A percentile compares a stretch with the other conserved stretches of the same genome.
Evolutionary conservation across 2,329 filamentous ascomycete genomes (phyloP).

Genomic region (Bipolaris cookei): DNA sequence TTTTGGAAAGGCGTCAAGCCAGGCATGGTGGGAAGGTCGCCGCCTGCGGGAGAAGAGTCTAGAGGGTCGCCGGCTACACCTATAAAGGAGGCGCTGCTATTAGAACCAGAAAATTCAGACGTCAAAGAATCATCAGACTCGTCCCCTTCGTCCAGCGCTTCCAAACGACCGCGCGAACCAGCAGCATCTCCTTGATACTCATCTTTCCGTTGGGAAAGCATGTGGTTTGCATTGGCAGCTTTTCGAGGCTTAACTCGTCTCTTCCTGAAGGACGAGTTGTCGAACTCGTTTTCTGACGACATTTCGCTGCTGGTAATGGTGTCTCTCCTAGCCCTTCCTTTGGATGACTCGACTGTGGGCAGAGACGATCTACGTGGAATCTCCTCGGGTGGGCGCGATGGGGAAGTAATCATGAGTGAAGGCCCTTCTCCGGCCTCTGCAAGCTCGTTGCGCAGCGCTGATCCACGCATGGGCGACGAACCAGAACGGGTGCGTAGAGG

Average conservation of each 20-base stretch:
- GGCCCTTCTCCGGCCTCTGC: constrained; percentile 56
- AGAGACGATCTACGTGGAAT: constrained; percentile 66
- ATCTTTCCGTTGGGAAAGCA: constrained; percentile 61
- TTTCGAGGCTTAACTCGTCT: constrained; percentile 67
- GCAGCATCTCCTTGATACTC: constrained; percentile 53
- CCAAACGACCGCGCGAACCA: constrained; percentile 38
- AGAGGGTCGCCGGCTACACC: constrained; percentile 67
- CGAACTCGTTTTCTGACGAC: constrained; percentile 81
- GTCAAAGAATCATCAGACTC: constrained; percentile 50
- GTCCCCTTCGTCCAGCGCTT: constrained; percentile 51
- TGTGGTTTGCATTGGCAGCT: constrained; percentile 59
- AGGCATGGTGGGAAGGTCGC: constrained; percentile 51
- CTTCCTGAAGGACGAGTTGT: constrained; percentile 68
- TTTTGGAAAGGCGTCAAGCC: constrained; percentile 51
- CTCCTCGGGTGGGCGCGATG: constrained; percentile 55
- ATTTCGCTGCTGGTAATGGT: constrained; percentile 84
- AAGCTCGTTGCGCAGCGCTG: constrained; percentile 63
- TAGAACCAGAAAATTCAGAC: constrained; percentile 51
- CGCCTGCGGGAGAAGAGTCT: constrained; percentile 60
- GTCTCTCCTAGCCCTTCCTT: constrained; percentile 72
- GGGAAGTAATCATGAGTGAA: constrained; percentile 62
- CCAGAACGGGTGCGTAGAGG: constrained; percentile 84
- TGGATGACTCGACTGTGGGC: constrained; percentile 72
- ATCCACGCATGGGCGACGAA: constrained; percentile 74
- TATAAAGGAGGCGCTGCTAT: constrained; percentile 73